Base-by-base conservation (phyloP, 306 rosid species). In the Cicer judaicum region DNA sequence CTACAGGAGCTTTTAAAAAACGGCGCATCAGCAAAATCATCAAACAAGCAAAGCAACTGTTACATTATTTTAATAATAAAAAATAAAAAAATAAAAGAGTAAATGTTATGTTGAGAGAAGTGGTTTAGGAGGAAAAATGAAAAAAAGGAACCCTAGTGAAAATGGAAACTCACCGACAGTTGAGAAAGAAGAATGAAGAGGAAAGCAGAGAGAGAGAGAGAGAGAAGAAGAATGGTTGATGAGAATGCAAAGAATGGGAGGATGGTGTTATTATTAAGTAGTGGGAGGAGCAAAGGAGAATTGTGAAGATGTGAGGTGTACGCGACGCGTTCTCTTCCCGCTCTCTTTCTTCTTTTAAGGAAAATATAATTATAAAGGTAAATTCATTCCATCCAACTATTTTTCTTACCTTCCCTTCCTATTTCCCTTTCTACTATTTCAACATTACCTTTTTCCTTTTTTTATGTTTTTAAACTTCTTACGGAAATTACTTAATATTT, bases 271-370 rank as follows among this genome's bases (percentile, higher is more conserved):
- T 24, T 2, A 24, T 82, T 82, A 85, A 69, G 86, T 73, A 79
- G 87, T 80, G 83, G 73, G 73, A 15, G 5, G 34, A 7, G 13
- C 24, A 21, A 21, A 21, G 24, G 24, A 21, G 21, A 24, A 67
- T 77, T 29, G 50, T 66, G 42, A 56, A 16, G 34, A 43, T 8
- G 55, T 73, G 55, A 68, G 79, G 77, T 70, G 83, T 71, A 70
- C 85, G 87, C 78, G 40, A 73, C 91, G 91, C 85, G 87, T 29
- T 29, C 36, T 29, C 36, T 80, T 72, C 82, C 82, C 82, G 78
- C 82, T 79, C 59, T 71, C 36, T 47, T 39, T 71, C 56, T 50
- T 18, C 19, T 18, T 18, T 74, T 61, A 54, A 14, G 34, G 18
- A 0, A 10, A 16, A 53, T 2, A 16, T 12, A 11, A 5, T 5